Evolutionary conservation across 2,329 filamentous ascomycete genomes (phyloP).

Genomic region (Fusarium zealandicum): DNA sequence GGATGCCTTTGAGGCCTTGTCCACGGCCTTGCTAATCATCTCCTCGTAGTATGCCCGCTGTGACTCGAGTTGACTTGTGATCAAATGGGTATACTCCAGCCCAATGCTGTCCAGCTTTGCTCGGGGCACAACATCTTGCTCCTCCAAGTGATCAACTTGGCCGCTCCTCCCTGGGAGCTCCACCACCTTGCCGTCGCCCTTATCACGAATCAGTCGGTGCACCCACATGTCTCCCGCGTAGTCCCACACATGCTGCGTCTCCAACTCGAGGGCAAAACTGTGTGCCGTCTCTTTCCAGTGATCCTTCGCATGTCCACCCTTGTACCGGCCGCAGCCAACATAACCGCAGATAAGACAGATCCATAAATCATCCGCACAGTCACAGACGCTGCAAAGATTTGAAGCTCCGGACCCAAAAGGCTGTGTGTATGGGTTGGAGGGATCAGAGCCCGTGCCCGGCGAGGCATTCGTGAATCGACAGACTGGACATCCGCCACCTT

Average conservation of each 20-base stretch:
- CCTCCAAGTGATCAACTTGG: constrained; percentile 47
- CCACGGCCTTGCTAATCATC: constrained; percentile 84
- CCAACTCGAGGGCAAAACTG: constrained; percentile 90
- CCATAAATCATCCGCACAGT: constrained; percentile 85
- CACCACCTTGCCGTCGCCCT: constrained; percentile 89
- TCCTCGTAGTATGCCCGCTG: constrained; percentile 96
- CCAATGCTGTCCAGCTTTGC: constrained; percentile 79
- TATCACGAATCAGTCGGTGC: constrained; percentile 91
- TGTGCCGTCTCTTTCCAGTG: constrained; percentile 92
- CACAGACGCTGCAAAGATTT: constrained; percentile 83
- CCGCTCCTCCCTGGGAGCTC: constrained; percentile 74
- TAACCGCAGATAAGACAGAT: constrained; percentile 94
- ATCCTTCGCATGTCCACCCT: constrained; percentile 89
- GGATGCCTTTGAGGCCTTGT: constrained; percentile 82
- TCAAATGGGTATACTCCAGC: constrained; percentile 91
- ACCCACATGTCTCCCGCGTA: constrained; percentile 96
- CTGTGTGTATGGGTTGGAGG: constrained; percentile 57
- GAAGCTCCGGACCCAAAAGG: constrained; percentile 67
- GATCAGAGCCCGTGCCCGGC: constrained; percentile 49
- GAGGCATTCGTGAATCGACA: constrained; percentile 80
- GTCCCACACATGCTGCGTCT: constrained; percentile 97
- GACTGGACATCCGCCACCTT: constrained; percentile 90
- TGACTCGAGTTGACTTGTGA: constrained; percentile 90
- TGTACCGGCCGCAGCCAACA: constrained; percentile 93
- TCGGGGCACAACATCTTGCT: constrained; percentile 74